Evolutionary conservation across 2,329 filamentous ascomycete genomes (phyloP).

Genomic region (Fulvia fulva): DNA sequence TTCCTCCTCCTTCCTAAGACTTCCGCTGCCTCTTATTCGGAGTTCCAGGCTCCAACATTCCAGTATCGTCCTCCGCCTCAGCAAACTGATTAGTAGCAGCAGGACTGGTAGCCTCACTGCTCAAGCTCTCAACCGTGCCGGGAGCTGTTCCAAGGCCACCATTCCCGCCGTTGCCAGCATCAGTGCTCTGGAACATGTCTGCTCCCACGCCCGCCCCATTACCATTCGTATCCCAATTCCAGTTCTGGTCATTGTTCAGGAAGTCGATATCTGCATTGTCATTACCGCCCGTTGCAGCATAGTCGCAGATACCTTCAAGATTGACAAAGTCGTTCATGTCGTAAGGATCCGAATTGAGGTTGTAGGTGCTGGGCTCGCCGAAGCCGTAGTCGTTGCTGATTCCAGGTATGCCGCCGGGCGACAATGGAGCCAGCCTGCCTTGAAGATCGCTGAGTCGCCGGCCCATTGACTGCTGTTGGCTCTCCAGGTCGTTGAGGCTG

Average conservation of each 20-base stretch:
- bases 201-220: not conserved
- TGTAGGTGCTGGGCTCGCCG: conserved; percentile 1
- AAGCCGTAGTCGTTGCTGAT: conserved; percentile 3
- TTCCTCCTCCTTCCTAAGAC: not conserved
- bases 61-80: conserved; percentile 7
- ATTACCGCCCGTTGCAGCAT: not conserved
- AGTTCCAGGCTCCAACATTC: conserved; percentile 19
- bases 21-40: conserved; percentile 25
- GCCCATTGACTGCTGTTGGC: conserved; percentile 56
- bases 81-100: conserved; percentile 11
- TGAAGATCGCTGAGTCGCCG: not conserved
- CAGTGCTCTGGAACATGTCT: conserved; percentile 20
- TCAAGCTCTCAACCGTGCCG: conserved; percentile 40
- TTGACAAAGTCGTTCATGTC: conserved; percentile 4
- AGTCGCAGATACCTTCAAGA: not conserved
- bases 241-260: conserved; percentile 1
- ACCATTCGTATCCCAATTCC: not conserved
- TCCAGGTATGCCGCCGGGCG: not conserved
- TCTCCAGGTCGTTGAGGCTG: conserved; percentile 71
- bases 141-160: conserved; percentile 2
- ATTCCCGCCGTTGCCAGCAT: conserved; percentile 4
- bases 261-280: not conserved
- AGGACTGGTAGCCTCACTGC: conserved; percentile 38
- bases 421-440: not conserved
- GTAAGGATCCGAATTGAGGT: conserved; percentile 1